Conservation (phyloP, 2,329 filamentous ascomycete species). For the Talaromyces piceae region DNA sequence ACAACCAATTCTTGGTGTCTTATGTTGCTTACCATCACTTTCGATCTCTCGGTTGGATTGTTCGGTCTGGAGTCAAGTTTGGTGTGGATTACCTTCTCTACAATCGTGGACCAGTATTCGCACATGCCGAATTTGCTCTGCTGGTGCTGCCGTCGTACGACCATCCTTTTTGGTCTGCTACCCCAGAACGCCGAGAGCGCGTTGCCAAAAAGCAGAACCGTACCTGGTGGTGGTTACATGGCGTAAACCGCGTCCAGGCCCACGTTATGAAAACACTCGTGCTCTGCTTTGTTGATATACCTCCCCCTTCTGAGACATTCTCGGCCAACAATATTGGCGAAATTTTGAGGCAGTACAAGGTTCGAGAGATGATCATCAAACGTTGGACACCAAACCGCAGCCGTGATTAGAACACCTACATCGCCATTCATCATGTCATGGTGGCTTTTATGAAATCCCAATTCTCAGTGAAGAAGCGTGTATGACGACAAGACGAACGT, state of each 20-base stretch:
- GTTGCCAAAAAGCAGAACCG: conserved; percentile 41
- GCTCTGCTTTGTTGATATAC: conserved; percentile 84
- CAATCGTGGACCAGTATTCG: conserved; percentile 83
- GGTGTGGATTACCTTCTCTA: conserved; percentile 93
- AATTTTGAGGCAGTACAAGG: conserved; percentile 61
- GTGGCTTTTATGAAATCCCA: neutral
- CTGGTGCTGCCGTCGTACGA: conserved; percentile 76
- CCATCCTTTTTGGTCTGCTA: conserved; percentile 60
- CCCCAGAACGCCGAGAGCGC: conserved; percentile 41
- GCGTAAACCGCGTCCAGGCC: conserved; percentile 78
- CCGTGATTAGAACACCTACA: conserved; percentile 41
- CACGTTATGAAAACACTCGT: conserved; percentile 88
- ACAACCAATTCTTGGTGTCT: conserved; percentile 77
- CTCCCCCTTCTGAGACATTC: conserved; percentile 52
- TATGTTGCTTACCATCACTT: conserved; percentile 96
- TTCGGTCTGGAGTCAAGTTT: conserved; percentile 88
- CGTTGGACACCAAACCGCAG: conserved; percentile 81
- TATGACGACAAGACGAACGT: conserved; percentile 10
- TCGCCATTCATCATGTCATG: neutral
- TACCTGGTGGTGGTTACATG: conserved; percentile 59
- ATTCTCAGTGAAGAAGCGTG: neutral
- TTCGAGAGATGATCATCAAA: conserved; percentile 73
- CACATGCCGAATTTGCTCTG: conserved; percentile 88
- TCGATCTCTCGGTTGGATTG: conserved; percentile 89
- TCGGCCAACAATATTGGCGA: conserved; percentile 49